A percentile compares a stretch with the other conserved stretches of the same genome.
These are phyloP conservation scores for Pseudopithomyces chartarum DNA, from an alignment of 2,329 filamentous ascomycete genomes.

Conservation along the genomic window DNA sequence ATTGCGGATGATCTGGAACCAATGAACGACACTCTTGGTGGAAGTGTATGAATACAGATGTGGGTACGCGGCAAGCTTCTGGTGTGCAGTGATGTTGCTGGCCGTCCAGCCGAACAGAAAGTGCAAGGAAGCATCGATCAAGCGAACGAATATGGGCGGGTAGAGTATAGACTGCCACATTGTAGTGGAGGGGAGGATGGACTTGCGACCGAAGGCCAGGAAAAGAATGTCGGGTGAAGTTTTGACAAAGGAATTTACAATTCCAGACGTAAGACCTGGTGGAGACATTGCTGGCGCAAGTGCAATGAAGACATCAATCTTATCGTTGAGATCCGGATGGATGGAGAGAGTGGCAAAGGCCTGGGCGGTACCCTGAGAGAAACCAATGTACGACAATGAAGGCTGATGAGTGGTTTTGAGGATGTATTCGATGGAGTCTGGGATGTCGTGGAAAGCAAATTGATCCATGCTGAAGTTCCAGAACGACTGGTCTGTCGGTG, in stretches of 20 bases:
- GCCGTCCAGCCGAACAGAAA: slow-evolving; percentile 92
- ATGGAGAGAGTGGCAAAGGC: slow-evolving; percentile 93
- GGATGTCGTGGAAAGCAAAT: slow-evolving; percentile 97
- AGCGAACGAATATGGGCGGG: slow-evolving; percentile 85
- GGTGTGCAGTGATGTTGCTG: slow-evolving; percentile 79
- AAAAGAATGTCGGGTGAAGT: slow-evolving; percentile 91
- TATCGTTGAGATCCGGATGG: slow-evolving; percentile 87
- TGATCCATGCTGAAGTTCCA: slow-evolving; percentile 99
- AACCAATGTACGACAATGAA: slow-evolving; percentile 93
- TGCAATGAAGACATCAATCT: slow-evolving; percentile 94
- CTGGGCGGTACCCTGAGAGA: slow-evolving; percentile 95
- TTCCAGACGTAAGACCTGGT: slow-evolving; percentile 83
- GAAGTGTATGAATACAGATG: slow-evolving; percentile 97
- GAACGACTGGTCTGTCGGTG: slow-evolving; percentile 77
- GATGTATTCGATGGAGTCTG: slow-evolving; percentile 91
- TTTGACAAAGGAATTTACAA: slow-evolving; percentile 92
- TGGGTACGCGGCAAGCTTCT: slow-evolving; percentile 94
- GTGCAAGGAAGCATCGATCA: slow-evolving; percentile 79
- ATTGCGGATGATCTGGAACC: slow-evolving; percentile 99
- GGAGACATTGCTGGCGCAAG: slow-evolving; percentile 96
- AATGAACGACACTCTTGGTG: slow-evolving; percentile 96
- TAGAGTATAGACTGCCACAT: slow-evolving; percentile 98
- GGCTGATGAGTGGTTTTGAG: slow-evolving; percentile 79
- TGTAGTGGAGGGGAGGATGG: slow-evolving; percentile 88
- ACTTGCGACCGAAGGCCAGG: slow-evolving; percentile 87